phyloP scores from a whole-genome alignment of 176 grass and related monocot genomes.

The Eleusine coracana region DNA sequence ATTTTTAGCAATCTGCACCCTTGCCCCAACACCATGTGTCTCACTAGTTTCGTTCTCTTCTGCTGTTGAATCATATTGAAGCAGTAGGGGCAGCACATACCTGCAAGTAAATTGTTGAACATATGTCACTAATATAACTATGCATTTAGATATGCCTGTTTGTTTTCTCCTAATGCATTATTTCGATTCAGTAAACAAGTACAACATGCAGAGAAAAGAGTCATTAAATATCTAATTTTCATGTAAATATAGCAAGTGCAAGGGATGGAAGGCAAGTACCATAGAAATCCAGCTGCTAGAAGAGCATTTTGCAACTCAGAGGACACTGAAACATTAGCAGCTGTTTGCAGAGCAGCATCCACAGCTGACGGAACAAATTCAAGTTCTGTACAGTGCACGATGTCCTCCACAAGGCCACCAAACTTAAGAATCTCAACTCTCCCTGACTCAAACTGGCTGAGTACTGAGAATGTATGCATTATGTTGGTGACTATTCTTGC shows the following conservation, averaged over 20 bases:
- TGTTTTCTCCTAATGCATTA: constrained; percentile 25
- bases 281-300: constrained; percentile 87
- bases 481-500: constrained; percentile 93
- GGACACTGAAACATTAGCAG: constrained; percentile 81
- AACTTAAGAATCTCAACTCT: constrained; percentile 83
- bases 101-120: constrained; percentile 53
- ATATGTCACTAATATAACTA: constrained; percentile 29
- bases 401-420: constrained; percentile 86
- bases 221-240: constrained; percentile 14
- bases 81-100: constrained; percentile 85
- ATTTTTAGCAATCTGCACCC: constrained; percentile 98
- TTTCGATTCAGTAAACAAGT: constrained; percentile 20
- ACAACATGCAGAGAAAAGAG: constrained; percentile 16
- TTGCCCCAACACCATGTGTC: constrained; percentile 91
- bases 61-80: constrained; percentile 98
- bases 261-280: constrained; percentile 55
- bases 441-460: constrained; percentile 91
- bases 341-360: constrained; percentile 84
- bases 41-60: constrained; percentile 78
- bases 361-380: constrained; percentile 89
- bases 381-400: constrained; percentile 94
- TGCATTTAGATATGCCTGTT: not conserved
- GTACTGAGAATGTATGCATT: constrained; percentile 86
- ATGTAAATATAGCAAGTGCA: constrained; percentile 24
- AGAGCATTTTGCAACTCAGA: constrained; percentile 84